Conservation (phyloP, 2,329 filamentous ascomycete genomes). For the Pseudovirgaria hyperparasitica region DNA sequence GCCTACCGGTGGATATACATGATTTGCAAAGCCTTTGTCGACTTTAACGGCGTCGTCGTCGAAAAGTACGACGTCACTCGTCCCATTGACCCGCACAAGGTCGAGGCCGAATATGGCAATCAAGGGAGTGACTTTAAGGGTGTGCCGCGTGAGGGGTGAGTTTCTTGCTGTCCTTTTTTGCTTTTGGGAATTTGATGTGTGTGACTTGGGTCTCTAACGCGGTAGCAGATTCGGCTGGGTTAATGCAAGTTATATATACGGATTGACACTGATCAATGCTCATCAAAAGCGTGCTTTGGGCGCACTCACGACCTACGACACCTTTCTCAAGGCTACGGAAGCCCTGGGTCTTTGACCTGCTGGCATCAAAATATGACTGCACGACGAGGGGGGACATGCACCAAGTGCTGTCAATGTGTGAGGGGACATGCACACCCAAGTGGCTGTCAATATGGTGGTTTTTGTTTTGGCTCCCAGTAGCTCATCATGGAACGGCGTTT, state of each 20-base stretch:
- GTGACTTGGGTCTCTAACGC: too few relatives aligned
- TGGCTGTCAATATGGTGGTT: too few relatives aligned
- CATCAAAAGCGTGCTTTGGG: slow-evolving; percentile 84
- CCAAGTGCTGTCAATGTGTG: too few relatives aligned
- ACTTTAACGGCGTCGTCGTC: slow-evolving; percentile 95
- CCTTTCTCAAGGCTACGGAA: slow-evolving; percentile 55
- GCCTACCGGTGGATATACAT: slow-evolving; percentile 97
- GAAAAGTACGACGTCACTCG: slow-evolving; percentile 98
- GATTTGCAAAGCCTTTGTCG: slow-evolving; percentile 96
- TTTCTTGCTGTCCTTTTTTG: slow-evolving; percentile 12
- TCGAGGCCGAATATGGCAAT: slow-evolving; percentile 96
- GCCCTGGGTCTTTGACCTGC: slow-evolving; percentile 19
- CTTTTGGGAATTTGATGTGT: slow-evolving; percentile 1
- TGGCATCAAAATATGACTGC: too few relatives aligned
- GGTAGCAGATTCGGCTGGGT: slow-evolving; percentile 82
- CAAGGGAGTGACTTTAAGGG: slow-evolving; percentile 93
- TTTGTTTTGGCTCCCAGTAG: too few relatives aligned
- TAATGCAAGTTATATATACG: slow-evolving; percentile 94
- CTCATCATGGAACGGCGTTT: too few relatives aligned
- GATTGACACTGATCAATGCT: slow-evolving; percentile 73
- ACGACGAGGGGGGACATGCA: too few relatives aligned
- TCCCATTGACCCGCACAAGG: slow-evolving; percentile 78
- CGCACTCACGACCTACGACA: slow-evolving; percentile 75
- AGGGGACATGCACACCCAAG: too few relatives aligned
- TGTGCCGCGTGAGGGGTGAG: slow-evolving; percentile 89